Base-by-base conservation (phyloP, 2,329 filamentous ascomycete species). In the Alternaria gansuensis region DNA sequence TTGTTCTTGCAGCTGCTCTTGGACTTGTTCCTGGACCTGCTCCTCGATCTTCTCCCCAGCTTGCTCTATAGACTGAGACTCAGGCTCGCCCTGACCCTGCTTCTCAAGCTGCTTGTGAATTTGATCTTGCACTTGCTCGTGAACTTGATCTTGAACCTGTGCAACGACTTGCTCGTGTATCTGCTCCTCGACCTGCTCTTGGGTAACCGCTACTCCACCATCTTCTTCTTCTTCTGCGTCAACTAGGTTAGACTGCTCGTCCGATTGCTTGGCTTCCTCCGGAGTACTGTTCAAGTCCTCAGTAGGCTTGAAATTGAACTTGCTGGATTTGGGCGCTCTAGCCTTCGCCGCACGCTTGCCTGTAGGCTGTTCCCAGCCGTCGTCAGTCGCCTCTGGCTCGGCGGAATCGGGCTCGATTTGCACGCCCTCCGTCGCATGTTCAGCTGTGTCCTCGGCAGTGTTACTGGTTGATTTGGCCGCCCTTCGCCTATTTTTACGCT, bases 311-410 rank as follows among this genome's bases (percentile, higher is more conserved):
- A 57, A 60, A 13, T 63, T 62, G 31, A 57, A 62, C 24, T 62
- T 56, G 7, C 39, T 41, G 9, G 56, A 44, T 37, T 64, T 64
- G 14, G 51, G 50, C n/a, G 49, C 51, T 51, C 21, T 57, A n/a
- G 44, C 52, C 45, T 64, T 64, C 7, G 50, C 46, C 4, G 54
- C 61, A n/a, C 57, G 54, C 49, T 62, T 64, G 3, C 61, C 61
- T 10, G 43, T 54, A 33, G 61, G 61, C 40, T 62, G 58, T 28
- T 53, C 54, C 61, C 61, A 64, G 14, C 59, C 61, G 10, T 64
- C 61, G 2, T 59, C 59, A 8, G 21, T 24, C 2, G 23, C 54
- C 10, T 59, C 52, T 24, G 23, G 41, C 17, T 59, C 52, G n/a
- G 33, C 52, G n/a, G 17, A 23, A 24, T 46, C 50, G 9, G 34